Base-by-base conservation (phyloP, 306 rosid species). In the Elaeagnus macrophylla region DNA sequence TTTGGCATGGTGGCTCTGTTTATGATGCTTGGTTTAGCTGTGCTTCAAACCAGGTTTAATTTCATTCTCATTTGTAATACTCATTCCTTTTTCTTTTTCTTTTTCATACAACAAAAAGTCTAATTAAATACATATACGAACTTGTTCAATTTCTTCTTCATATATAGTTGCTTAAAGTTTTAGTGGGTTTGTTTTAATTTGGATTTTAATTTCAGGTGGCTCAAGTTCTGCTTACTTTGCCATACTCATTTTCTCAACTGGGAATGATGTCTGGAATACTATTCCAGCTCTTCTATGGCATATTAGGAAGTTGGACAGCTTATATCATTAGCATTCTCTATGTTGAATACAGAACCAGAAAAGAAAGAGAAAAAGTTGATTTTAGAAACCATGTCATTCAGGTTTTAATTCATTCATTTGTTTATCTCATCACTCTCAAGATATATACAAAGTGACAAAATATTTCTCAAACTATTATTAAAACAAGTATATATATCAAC, bases 21-120 rank as follows among this genome's bases (percentile, higher is more conserved):
- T 91, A 91, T 72, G 99, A 91, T 70, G 99, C 99, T 48, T 91
- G 99, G 99, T 91, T 91, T 61, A 91, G 96, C 72, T 91, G 99
- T 59, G 95, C 99, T 56, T 91, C 99, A 49, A 91, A 91, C 73
- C 99, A 91, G 95, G 99, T 86, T 8, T 25, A 1, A 38, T 20
- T 9, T 16, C 9, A 6, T 0, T 11, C 19, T 14, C 0, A 8
- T 12, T 19, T 14, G 10, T 12, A 7, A 7, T 37, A 45, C 14
- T 36, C 49, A 11, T 8, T 50, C 13, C 37, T 17, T 8, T 14
- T 41, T 43, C 14, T 0, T 25, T 40, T 25, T 11, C 8, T 15
- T 25, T 41, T 20, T 20, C 13, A 17, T 35, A 13, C 18, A 20
- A 1, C 14, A 18, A 25, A 25, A 25, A 9, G 32, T 36, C 15